Evolutionary conservation across 1,284 basidiomycete species (phyloP), one percentile per base, ranked within the genome.

Genomic region (Xerocomus cyaneibrunnescens): DNA sequence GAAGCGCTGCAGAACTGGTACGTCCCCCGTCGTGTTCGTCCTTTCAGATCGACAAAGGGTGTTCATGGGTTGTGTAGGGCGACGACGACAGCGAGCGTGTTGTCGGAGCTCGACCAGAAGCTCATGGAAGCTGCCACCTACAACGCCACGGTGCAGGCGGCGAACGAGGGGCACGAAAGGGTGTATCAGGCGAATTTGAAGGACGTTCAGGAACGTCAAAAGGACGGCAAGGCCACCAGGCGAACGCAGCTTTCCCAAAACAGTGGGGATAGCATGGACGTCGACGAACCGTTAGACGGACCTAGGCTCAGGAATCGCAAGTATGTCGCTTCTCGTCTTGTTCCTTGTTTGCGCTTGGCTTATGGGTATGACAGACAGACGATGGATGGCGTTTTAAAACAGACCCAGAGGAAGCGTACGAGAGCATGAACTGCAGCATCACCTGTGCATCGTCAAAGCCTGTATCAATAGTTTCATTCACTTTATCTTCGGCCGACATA

Each of bases 1-100:
- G 68, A 70, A 2, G 80, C 85, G 0, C 73, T 94, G 36, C 74
- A 83, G 58, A 80, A 82, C 53, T 94, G 92, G 92, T 91, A 44
- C 58, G 84, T 71, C 16, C 27, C 25, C 19, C n/a, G n/a, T n/a
- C n/a, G n/a, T n/a, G n/a, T n/a, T n/a, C n/a, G n/a, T n/a, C n/a
- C n/a, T n/a, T n/a, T n/a, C n/a, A n/a, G n/a, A n/a, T n/a, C n/a
- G n/a, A n/a, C n/a, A n/a, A n/a, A n/a, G n/a, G n/a, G 21, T n/a
- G 40, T 52, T 56, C 31, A 54, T 45, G n/a, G n/a, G 34, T 36
- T 30, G 57, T 25, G 1, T 28, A 92, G 89, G 90, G 84, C 87
- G 25, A 72, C 76, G 7, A 92, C 87, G 14, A 91, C 91, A 1
- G 76, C 83, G n/a, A 69, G 72, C 5, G 75, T 84, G 14, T 69